A percentile compares a stretch with the other conserved stretches of the same genome.
phyloP scores from a whole-genome alignment of 768 basidiomycete species.

The Boletellus emodensis region DNA sequence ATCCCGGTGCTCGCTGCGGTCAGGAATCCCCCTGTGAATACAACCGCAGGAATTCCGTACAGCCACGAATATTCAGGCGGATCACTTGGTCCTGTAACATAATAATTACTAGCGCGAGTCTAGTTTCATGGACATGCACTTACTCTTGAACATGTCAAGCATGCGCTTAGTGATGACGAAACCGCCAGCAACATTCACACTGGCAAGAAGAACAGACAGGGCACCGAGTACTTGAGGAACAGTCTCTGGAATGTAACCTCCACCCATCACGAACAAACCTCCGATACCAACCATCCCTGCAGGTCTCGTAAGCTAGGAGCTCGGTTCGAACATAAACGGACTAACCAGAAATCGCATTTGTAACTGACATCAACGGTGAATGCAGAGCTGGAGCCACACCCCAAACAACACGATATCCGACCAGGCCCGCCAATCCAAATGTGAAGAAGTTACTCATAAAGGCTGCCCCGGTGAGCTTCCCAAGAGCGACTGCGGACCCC shows the following conservation, averaged over 20 bases:
- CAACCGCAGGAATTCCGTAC: conserved; percentile 72
- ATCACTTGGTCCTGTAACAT: conserved; percentile 61
- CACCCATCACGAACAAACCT: conserved; percentile 89
- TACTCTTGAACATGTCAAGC: conserved; percentile 91
- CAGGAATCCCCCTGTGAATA: conserved; percentile 81
- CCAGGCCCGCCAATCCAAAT: conserved; percentile 80
- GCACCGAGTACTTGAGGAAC: conserved; percentile 78
- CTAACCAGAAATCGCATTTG: conserved; percentile 81
- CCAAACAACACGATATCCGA: conserved; percentile 89
- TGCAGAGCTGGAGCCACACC: conserved; percentile 85
- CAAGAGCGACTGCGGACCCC: conserved; percentile 67
- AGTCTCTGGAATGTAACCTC: conserved; percentile 78
- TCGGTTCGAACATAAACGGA: conserved; percentile 9
- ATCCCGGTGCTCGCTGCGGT: conserved; percentile 80
- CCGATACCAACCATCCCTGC: conserved; percentile 75
- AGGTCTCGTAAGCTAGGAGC: not conserved
- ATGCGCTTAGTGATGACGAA: conserved; percentile 89
- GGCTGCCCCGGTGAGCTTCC: conserved; percentile 72
- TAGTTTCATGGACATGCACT: conserved; percentile 11
- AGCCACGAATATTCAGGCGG: conserved; percentile 87
- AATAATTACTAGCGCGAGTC: not conserved
- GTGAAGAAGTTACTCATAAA: conserved; percentile 91
- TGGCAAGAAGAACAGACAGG: conserved; percentile 79
- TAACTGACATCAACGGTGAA: conserved; percentile 88
- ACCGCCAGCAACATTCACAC: conserved; percentile 84